These are phyloP conservation scores for Phascolomyces articulosus DNA, from an alignment of 371 early-diverging fungal species.

Conservation along the genomic window DNA sequence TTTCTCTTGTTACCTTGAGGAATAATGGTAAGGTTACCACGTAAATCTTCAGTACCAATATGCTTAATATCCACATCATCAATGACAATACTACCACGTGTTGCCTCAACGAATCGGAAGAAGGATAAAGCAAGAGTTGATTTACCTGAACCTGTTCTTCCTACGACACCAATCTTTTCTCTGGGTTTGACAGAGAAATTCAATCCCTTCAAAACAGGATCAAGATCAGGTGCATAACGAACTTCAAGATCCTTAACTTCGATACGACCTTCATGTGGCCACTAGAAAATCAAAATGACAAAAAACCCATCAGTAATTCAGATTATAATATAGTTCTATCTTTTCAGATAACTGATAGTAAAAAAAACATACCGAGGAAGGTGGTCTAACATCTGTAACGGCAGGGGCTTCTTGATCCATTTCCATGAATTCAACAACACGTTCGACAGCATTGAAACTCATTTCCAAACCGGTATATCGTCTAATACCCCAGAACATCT, in stretches of 20 bases:
- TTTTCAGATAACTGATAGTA: too few species aligned
- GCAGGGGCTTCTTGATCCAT: conserved; percentile 80
- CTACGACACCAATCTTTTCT: conserved; percentile 69
- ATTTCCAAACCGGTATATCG: conserved; percentile 80
- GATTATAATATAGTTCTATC: too few species aligned
- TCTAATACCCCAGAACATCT: conserved; percentile 70
- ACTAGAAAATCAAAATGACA: conserved; percentile 26
- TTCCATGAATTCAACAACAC: conserved; percentile 78
- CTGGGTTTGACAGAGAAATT: conserved; percentile 50
- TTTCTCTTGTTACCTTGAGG: conserved; percentile 54
- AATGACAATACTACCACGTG: conserved; percentile 67
- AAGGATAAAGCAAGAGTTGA: conserved; percentile 73
- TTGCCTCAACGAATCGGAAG: conserved; percentile 76
- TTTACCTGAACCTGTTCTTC: conserved; percentile 82
- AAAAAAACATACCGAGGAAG: conserved; percentile 46
- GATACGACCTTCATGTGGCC: conserved; percentile 69
- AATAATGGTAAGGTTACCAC: conserved; percentile 72
- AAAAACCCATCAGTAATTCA: too few species aligned
- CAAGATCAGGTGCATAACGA: conserved; percentile 63
- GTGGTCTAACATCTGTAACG: conserved; percentile 53
- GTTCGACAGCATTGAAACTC: conserved; percentile 85
- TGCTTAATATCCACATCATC: conserved; percentile 77
- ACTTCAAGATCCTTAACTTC: conserved; percentile 59
- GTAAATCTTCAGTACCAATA: conserved; percentile 72
- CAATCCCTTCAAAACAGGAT: conserved; percentile 62